Percentiles rank a stretch among this genome's conserved stretches.
These are phyloP conservation scores for Lyophyllum decastes DNA, from an alignment of 768 basidiomycete species.

Conservation along the genomic window DNA sequence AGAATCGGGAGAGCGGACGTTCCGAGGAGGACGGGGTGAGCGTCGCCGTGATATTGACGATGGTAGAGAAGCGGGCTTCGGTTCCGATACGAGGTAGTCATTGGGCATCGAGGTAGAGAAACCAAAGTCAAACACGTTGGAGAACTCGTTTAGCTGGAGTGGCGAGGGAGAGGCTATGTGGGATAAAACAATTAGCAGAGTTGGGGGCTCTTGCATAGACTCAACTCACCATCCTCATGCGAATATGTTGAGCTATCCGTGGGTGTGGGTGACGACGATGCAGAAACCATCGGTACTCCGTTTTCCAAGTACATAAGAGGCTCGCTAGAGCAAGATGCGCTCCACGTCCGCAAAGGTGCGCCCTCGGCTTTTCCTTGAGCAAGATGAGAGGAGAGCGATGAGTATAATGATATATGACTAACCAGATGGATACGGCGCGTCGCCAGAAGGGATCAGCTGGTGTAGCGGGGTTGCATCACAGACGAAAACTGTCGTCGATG, in stretches of 20 bases:
- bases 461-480: background rate
- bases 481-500: background rate
- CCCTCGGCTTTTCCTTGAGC: background rate
- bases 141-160: constrained; percentile 29
- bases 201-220: background rate
- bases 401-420: background rate
- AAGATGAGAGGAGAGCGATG: background rate
- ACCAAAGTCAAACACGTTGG: constrained; percentile 34
- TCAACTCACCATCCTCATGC: constrained; percentile 31
- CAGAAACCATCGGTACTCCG: background rate
- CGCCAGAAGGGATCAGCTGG: background rate
- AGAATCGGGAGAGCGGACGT: constrained; percentile 3
- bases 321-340: background rate
- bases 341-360: constrained; percentile 8
- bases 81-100: constrained; percentile 21
- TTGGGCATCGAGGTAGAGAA: constrained; percentile 26
- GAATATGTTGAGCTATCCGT: constrained; percentile 33
- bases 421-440: constrained; percentile 5
- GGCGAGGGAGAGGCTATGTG: constrained; percentile 34
- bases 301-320: background rate
- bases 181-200: constrained; percentile 3
- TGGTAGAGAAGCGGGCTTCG: constrained; percentile 7
- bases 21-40: constrained; percentile 12
- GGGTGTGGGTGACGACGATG: constrained; percentile 13
- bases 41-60: constrained; percentile 12